These are phyloP conservation scores for Dalbergia cochinchinensis DNA, from an alignment of 306 rosid genomes.

Conservation along the genomic window DNA sequence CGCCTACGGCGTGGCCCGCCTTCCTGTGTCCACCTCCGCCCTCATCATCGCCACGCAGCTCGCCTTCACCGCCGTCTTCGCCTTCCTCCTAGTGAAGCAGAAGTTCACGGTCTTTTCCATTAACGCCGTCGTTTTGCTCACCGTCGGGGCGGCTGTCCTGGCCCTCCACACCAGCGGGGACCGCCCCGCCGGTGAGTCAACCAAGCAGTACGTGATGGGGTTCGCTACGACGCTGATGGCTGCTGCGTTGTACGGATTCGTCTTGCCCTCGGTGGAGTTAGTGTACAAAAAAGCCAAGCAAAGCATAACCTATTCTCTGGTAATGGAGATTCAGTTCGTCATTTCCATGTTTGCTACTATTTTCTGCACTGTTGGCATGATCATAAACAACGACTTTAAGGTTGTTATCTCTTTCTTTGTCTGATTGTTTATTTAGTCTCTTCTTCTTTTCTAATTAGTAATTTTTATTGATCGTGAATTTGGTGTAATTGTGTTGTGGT, in stretches of 20 bases:
- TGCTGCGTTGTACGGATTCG: conserved; percentile 71
- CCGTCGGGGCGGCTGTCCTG: conserved; percentile 68
- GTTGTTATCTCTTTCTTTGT: conserved; percentile 33
- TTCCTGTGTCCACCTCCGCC: conserved; percentile 73
- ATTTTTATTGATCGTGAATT: background rate
- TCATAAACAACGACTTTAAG: conserved; percentile 77
- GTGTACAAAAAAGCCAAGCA: conserved; percentile 68
- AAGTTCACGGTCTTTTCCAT: conserved; percentile 64
- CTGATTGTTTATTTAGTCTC: background rate
- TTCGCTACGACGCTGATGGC: conserved; percentile 69
- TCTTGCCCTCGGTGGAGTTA: conserved; percentile 75
- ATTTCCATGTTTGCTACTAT: conserved; percentile 68
- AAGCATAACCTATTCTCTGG: conserved; percentile 64
- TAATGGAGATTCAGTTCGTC: conserved; percentile 81
- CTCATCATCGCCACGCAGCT: conserved; percentile 70
- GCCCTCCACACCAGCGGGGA: conserved; percentile 70
- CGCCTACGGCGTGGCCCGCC: conserved; percentile 69
- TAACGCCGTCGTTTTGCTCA: conserved; percentile 72
- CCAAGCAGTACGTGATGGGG: conserved; percentile 58
- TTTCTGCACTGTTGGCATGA: conserved; percentile 73
- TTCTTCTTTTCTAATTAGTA: background rate
- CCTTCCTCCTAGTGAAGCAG: conserved; percentile 60
- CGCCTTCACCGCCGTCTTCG: conserved; percentile 75
- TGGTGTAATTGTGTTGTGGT: background rate
- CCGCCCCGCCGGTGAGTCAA: conserved; percentile 75